Evolutionary conservation across 148 eudicot genomes (phyloP).

Genomic region (Mesembryanthemum crystallinum): DNA sequence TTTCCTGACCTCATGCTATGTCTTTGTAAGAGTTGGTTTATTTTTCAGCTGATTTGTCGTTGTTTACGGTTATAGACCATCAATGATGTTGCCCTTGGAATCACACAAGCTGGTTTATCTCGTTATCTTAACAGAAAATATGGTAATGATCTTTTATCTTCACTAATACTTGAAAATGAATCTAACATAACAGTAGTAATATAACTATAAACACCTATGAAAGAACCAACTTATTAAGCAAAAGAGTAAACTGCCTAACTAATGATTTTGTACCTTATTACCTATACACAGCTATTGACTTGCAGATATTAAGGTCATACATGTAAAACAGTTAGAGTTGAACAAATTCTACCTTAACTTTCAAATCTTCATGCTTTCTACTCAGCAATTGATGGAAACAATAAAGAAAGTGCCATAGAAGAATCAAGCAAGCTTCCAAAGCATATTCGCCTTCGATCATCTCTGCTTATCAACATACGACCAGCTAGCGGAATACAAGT

Average conservation of each 20-base stretch:
- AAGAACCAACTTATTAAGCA: no score
- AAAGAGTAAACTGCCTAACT: no score
- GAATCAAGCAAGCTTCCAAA: slow-evolving; percentile 31
- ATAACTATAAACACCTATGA: no score
- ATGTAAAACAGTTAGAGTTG: no score
- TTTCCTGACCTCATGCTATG: not conserved
- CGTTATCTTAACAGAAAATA: slow-evolving; percentile 53
- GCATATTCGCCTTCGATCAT: slow-evolving; percentile 42
- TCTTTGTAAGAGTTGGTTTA: not conserved
- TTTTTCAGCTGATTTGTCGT: not conserved
- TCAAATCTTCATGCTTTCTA: no score
- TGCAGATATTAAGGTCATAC: no score
- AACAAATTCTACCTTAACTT: no score
- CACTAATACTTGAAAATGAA: no score
- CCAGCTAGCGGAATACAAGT: slow-evolving; percentile 57
- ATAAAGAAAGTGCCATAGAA: not conserved
- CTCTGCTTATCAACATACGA: slow-evolving; percentile 46
- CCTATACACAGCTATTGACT: no score
- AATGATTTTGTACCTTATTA: no score
- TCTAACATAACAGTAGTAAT: no score
- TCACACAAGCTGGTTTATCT: slow-evolving; percentile 69
- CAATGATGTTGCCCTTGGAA: slow-evolving; percentile 66
- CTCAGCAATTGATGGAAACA: not conserved
- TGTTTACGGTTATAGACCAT: slow-evolving; percentile 40
- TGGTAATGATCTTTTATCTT: slow-evolving; percentile 31